These are phyloP conservation scores for Podospora anserina DNA, from an alignment of 495 filamentous ascomycete species.

Conservation along the genomic window DNA sequence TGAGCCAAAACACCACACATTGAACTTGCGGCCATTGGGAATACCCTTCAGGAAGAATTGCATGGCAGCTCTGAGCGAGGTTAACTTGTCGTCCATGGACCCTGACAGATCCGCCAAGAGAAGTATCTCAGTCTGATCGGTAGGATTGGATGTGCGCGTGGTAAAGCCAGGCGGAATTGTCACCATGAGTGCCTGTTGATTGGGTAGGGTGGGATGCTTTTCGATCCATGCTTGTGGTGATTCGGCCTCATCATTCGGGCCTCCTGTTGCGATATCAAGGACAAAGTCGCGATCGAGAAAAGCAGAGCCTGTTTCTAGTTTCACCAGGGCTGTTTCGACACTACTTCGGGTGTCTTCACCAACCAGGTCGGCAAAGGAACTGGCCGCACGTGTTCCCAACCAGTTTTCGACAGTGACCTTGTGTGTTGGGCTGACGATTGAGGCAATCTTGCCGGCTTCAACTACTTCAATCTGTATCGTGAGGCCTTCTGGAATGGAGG, in stretches of 20 bases:
- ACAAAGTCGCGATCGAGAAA: slow-evolving; percentile 24
- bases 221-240: slow-evolving; percentile 20
- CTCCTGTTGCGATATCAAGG: slow-evolving; percentile 14
- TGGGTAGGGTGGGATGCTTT: slow-evolving; percentile 11
- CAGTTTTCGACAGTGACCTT: slow-evolving; percentile 6
- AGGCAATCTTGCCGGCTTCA: slow-evolving; percentile 12
- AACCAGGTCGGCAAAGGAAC: slow-evolving; percentile 19
- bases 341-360: not conserved
- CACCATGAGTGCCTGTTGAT: slow-evolving; percentile 20
- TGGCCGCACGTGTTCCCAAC: slow-evolving; percentile 5
- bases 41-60: slow-evolving; percentile 23
- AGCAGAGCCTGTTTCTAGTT: not conserved
- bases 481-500: slow-evolving; percentile 8
- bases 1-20: slow-evolving; percentile 24
- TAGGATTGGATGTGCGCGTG: not conserved
- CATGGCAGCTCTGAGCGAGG: slow-evolving; percentile 17
- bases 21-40: slow-evolving; percentile 16
- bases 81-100: slow-evolving; percentile 20
- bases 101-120: slow-evolving; percentile 21
- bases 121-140: slow-evolving; percentile 14
- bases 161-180: slow-evolving; percentile 16
- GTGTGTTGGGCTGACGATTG: slow-evolving; percentile 14
- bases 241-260: slow-evolving; percentile 4
- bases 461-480: slow-evolving; percentile 12
- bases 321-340: slow-evolving; percentile 13